Conservation (phyloP, 2,329 filamentous ascomycete genomes). For the Aspergillus neotritici region DNA sequence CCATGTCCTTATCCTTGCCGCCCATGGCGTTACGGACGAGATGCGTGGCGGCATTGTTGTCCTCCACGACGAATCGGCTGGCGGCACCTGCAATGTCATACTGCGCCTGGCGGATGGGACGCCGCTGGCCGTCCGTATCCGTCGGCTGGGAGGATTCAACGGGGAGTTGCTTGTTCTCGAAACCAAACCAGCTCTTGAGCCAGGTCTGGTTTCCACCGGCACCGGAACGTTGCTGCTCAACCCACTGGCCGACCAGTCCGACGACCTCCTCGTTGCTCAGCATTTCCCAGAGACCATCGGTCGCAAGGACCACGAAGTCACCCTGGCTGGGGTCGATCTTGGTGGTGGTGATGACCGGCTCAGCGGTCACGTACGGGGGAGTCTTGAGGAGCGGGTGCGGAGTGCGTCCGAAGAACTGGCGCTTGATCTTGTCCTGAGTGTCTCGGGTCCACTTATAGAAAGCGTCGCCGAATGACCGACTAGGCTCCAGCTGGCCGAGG, state of each 20-base stretch:
- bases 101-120: slow-evolving; percentile 81
- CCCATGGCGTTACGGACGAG: slow-evolving; percentile 91
- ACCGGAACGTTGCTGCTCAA: slow-evolving; percentile 63
- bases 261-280: slow-evolving; percentile 97
- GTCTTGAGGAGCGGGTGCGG: slow-evolving; percentile 75
- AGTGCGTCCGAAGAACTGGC: slow-evolving; percentile 79
- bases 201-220: slow-evolving; percentile 51
- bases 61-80: slow-evolving; percentile 85
- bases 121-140: slow-evolving; percentile 61
- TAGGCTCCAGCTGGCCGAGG: slow-evolving; percentile 85
- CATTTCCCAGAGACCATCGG: slow-evolving; percentile 98
- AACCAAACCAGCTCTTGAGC: slow-evolving; percentile 64
- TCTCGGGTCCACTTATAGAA: slow-evolving; percentile 94
- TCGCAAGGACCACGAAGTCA: slow-evolving; percentile 94
- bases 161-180: slow-evolving; percentile 57
- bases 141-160: slow-evolving; percentile 60
- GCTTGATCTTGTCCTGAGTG: slow-evolving; percentile 73
- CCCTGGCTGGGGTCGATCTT: slow-evolving; percentile 83
- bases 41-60: slow-evolving; percentile 94
- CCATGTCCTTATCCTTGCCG: slow-evolving; percentile 86
- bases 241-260: slow-evolving; percentile 92
- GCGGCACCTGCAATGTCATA: slow-evolving; percentile 70
- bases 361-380: slow-evolving; percentile 93
- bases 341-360: slow-evolving; percentile 89
- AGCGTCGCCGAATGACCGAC: slow-evolving; percentile 90